A percentile compares a stretch with the other conserved stretches of the same genome.
Evolutionary conservation across 2,329 filamentous ascomycete genomes (phyloP).

Genomic region (Fusarium metavorans): DNA sequence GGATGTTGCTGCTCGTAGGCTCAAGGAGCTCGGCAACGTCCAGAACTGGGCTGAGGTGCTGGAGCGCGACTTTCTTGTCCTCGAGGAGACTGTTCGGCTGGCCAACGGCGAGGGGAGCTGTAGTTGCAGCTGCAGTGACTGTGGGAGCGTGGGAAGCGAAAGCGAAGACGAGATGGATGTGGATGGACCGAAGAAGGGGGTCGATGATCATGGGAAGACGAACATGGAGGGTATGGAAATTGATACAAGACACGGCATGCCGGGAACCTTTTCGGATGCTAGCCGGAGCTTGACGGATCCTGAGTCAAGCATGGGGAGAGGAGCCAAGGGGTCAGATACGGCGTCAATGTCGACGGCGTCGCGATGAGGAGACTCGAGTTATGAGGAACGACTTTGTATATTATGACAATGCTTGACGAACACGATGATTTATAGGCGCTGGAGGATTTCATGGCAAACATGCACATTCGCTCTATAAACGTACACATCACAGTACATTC

Average conservation of each 20-base stretch:
- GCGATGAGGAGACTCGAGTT: conserved; percentile 26
- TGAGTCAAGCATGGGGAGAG: conserved; percentile 50
- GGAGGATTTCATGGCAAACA: not conserved
- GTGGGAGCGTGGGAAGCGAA: conserved; percentile 43
- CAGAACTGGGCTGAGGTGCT: conserved; percentile 91
- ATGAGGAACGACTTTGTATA: conserved; percentile 2
- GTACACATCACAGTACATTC: conserved; percentile 10
- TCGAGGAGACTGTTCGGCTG: conserved; percentile 73
- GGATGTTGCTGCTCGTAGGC: conserved; percentile 69
- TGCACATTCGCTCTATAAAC: conserved; percentile 4
- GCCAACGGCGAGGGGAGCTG: conserved; percentile 56
- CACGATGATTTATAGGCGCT: conserved; percentile 11
- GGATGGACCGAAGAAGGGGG: conserved; percentile 18
- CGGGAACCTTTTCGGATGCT: conserved; percentile 51
- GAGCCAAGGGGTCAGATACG: conserved; percentile 53
- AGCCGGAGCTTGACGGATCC: conserved; percentile 53
- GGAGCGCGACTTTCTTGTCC: conserved; percentile 73
- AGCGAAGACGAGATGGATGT: conserved; percentile 34
- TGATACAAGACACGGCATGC: conserved; percentile 37
- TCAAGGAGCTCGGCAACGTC: conserved; percentile 85
- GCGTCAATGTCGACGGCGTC: conserved; percentile 51
- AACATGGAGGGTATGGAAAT: conserved; percentile 31
- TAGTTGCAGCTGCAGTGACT: conserved; percentile 56
- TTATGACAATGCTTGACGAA: conserved; percentile 1
- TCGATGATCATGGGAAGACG: conserved; percentile 17